These are phyloP conservation scores for Globisporangium orthogonon DNA, from an alignment of 352 stramenopile genomes.

Conservation along the genomic window DNA sequence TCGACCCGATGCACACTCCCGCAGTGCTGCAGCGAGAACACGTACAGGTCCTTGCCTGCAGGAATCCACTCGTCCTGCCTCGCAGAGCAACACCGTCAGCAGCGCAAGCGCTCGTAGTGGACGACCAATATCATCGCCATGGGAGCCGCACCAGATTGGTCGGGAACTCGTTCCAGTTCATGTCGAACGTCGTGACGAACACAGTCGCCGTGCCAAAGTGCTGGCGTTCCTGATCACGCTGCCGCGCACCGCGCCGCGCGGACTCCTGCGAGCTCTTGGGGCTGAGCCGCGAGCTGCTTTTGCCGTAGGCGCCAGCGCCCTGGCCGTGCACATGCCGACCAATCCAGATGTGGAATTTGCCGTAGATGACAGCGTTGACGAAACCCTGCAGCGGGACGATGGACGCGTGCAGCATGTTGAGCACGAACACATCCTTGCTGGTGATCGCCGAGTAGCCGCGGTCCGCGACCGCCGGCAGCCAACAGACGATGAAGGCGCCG, in stretches of 20 bases:
- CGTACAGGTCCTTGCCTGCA: constrained; percentile 67
- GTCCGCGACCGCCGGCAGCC: constrained; percentile 61
- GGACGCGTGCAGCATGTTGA: constrained; percentile 67
- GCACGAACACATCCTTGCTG: constrained; percentile 41
- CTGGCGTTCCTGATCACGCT: constrained; percentile 39
- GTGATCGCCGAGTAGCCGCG: constrained; percentile 57
- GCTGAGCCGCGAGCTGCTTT: constrained; percentile 26
- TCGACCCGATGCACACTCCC: constrained; percentile 57
- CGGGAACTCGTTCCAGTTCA: constrained; percentile 67
- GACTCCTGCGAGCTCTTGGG: constrained; percentile 41
- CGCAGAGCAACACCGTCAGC: not conserved
- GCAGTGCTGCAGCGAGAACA: constrained; percentile 79
- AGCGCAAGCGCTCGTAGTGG: not conserved
- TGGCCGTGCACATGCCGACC: constrained; percentile 47
- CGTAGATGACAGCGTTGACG: constrained; percentile 82
- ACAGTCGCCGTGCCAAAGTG: constrained; percentile 69
- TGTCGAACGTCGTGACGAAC: constrained; percentile 81
- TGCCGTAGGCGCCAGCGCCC: constrained; percentile 14
- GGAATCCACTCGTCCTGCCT: constrained; percentile 66
- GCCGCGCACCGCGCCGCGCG: constrained; percentile 20
- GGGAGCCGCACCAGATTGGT: constrained; percentile 35
- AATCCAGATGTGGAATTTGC: constrained; percentile 80
- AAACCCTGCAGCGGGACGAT: constrained; percentile 83
- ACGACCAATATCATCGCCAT: not conserved
- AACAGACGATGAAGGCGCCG: constrained; percentile 72